Base-by-base conservation (phyloP, 2,329 filamentous ascomycete genomes). In the Phaeosphaeria sp. region DNA sequence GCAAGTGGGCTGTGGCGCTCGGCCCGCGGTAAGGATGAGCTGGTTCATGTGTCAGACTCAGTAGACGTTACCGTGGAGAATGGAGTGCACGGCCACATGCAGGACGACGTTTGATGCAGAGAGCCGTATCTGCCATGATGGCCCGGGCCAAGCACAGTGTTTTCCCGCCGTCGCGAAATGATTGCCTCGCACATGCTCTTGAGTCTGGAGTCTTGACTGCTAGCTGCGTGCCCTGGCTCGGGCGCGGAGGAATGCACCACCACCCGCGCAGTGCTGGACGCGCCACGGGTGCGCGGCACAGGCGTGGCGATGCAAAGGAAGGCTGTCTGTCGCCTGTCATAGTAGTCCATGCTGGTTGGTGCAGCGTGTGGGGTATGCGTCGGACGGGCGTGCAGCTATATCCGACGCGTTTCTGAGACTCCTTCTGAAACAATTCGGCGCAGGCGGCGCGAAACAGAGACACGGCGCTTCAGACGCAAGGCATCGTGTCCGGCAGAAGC, bases 41-140 rank as follows among this genome's bases (percentile, higher is more conserved):
- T 43, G 41, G 41, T 43, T 43, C 46, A 54, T 54, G 58, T 65
- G 63, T 66, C 67, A 67, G 66, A 60, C n/a, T n/a, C n/a, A n/a
- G n/a, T n/a, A n/a, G n/a, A n/a, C n/a, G 67, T 65, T 68, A 66
- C 64, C 63, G 65, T 66, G 65, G 59, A 55, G 65, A 60, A 68
- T 55, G 55, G 54, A 30, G 56, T 55, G 65, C 66, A 69, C 66
- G 60, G 63, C 64, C 62, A 65, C 60, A 56, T 23, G 6, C 46
- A 49, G 54, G 49, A 54, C 57, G 59, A 50, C 50, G 42, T 50
- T 46, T n/a, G 50, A 43, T 22, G 55, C 51, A 50, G 44, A 47
- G 22, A 39, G 33, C n/a, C 11, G 10, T 30, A 53, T 49, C 51
- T 53, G 58, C 54, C 47, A 52, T 61, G 60, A 59, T 59, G 54